Evolutionary conservation across 768 basidiomycete genomes (phyloP).

Genomic region (Antrodiella citrinella): DNA sequence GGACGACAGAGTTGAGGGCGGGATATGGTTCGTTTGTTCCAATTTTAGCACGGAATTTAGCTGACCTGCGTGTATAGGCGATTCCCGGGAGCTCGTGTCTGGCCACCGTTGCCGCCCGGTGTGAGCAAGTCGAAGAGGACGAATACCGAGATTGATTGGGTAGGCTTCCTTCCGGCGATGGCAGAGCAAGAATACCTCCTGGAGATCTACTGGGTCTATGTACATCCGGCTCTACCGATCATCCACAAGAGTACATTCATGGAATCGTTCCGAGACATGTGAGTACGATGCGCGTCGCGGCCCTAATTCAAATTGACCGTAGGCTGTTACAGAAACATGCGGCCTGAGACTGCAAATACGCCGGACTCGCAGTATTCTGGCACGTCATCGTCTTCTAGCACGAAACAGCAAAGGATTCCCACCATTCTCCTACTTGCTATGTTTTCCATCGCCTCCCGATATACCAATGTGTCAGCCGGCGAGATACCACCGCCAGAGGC

Average conservation of each 20-base stretch:
- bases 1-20: slow-evolving; percentile 65
- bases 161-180: slow-evolving; percentile 43
- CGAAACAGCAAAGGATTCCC: slow-evolving; percentile 42
- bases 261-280: slow-evolving; percentile 42
- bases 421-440: slow-evolving; percentile 72
- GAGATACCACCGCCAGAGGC: slow-evolving; percentile 31
- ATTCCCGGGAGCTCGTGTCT: slow-evolving; percentile 84
- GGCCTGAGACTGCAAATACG: slow-evolving; percentile 18
- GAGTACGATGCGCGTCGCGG: slow-evolving; percentile 15
- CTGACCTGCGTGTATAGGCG: slow-evolving; percentile 39
- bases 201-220: slow-evolving; percentile 72
- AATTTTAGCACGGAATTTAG: slow-evolving; percentile 10
- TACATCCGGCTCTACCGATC: slow-evolving; percentile 74
- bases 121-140: slow-evolving; percentile 15
- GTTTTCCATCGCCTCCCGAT: slow-evolving; percentile 77
- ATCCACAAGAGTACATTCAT: slow-evolving; percentile 65
- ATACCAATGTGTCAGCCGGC: slow-evolving; percentile 29
- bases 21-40: slow-evolving; percentile 51
- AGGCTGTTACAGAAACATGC: background rate
- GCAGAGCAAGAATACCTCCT: slow-evolving; percentile 61
- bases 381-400: slow-evolving; percentile 22
- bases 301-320: background rate
- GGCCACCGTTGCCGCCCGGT: slow-evolving; percentile 52
- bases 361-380: slow-evolving; percentile 19
- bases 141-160: slow-evolving; percentile 29